Base-by-base conservation (phyloP, 148 eudicot species). In the Rheum nobile region DNA sequence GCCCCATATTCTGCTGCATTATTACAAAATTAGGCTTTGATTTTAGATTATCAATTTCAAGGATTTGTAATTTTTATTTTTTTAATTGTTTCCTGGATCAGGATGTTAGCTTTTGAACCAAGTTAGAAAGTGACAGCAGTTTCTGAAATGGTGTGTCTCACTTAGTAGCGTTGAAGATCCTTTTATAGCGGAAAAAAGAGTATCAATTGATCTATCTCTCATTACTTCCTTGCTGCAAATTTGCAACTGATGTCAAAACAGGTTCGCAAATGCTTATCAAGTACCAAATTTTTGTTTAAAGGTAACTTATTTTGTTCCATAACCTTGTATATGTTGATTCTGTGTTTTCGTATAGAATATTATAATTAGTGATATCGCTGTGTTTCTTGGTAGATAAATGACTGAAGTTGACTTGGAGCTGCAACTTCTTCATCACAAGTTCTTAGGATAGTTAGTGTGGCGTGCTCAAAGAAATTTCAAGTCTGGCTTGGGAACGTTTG, bases 401-500 rank as follows among this genome's bases (percentile, higher is more conserved):
- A 61, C 12, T 26, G 11, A 61, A 29, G 37, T 13, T 61, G 35
- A 61, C 67, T 61, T 61, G 67, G 67, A 61, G 74, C 63, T 57
- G 1, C 14, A 72, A 69, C 73, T 55, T 59, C 41, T 32, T 61
- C 42, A 21, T 67, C 50, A 71, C 52, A 42, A 71, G 28, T 21
- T 29, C 37, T 55, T 55, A 26, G 14, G 31, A 54, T 61, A 55
- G 74, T 48, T 31, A 39, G 41, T 67, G 65, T 69, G 42, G 68
- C 21, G 24, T 26, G 55, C 11, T 68, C 19, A 29, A 32, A 28
- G 37, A 32, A 35, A 19, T 24, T 44, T 63, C 39, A 63, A 80
- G 77, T 74, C 88, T 88, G 85, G 84, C 86, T 84, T 82, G 87
- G 82, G 82, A 79, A 67, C 44, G 39, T 26, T 35, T 67, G 37